A percentile compares a stretch with the other conserved stretches of the same genome.
phyloP scores from a whole-genome alignment of 1,284 basidiomycete genomes.

The Exobasidium rhododendri region DNA sequence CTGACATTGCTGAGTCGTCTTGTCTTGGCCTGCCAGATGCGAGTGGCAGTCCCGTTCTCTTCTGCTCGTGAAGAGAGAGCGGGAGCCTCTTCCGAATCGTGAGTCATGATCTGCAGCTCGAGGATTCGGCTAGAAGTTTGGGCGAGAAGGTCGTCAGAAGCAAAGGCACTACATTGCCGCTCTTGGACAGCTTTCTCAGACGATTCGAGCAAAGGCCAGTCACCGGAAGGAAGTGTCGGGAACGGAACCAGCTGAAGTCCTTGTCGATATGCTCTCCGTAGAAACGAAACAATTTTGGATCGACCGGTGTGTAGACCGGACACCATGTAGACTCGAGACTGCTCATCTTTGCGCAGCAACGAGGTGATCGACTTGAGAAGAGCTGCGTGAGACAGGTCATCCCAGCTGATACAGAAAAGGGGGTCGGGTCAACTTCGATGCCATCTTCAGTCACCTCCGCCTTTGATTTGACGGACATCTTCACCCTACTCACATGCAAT shows the following conservation, averaged over 20 bases:
- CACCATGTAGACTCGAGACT: slow-evolving; percentile 42
- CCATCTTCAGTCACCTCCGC: neutral
- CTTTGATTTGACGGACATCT: too few species aligned
- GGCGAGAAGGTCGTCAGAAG: neutral
- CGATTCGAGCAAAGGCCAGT: neutral
- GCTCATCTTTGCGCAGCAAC: slow-evolving; percentile 19
- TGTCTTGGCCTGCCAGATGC: slow-evolving; percentile 1
- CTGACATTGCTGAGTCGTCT: slow-evolving; percentile 20
- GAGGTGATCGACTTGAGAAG: slow-evolving; percentile 36
- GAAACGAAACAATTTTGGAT: slow-evolving; percentile 39
- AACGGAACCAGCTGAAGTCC: slow-evolving; percentile 36
- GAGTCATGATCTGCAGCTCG: neutral
- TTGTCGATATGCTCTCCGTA: slow-evolving; percentile 27
- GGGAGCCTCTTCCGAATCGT: neutral
- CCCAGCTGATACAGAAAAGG: slow-evolving; percentile 26
- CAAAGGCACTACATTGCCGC: neutral
- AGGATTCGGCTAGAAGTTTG: neutral
- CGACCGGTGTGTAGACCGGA: slow-evolving; percentile 50
- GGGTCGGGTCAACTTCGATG: neutral
- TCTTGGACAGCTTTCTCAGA: neutral
- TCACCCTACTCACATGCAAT: slow-evolving; percentile 37
- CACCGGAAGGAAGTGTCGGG: neutral
- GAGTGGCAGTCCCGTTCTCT: neutral
- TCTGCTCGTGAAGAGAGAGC: neutral
- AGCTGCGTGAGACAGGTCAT: slow-evolving; percentile 44